phyloP scores from a whole-genome alignment of 2,329 filamentous ascomycete species.

The Colletotrichum trifolii region DNA sequence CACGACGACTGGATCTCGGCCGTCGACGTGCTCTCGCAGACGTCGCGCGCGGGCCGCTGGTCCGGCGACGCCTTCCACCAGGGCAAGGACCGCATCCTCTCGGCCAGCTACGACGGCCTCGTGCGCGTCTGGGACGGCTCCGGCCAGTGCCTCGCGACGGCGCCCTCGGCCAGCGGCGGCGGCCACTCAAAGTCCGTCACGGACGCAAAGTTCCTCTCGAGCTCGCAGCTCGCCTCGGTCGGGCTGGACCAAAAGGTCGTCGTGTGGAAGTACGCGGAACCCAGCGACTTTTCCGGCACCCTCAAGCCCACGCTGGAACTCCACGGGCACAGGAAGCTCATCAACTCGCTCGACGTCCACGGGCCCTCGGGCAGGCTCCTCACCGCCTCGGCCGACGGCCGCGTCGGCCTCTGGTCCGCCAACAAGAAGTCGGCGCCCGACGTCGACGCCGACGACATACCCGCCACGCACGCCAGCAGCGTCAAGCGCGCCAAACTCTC shows the following conservation, averaged over 20 bases:
- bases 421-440: constrained; percentile 80
- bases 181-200: constrained; percentile 84
- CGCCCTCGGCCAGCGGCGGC: constrained; percentile 71
- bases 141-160: constrained; percentile 84
- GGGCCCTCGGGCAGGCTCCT: constrained; percentile 80
- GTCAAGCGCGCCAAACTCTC: constrained; percentile 79
- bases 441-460: constrained; percentile 76
- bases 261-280: constrained; percentile 88
- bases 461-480: constrained; percentile 68
- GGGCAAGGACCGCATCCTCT: constrained; percentile 81
- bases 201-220: constrained; percentile 83
- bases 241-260: constrained; percentile 87
- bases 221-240: constrained; percentile 82
- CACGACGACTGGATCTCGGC: constrained; percentile 97
- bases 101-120: constrained; percentile 92
- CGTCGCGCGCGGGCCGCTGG: constrained; percentile 70
- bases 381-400: constrained; percentile 85
- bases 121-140: constrained; percentile 91
- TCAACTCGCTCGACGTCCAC: constrained; percentile 82
- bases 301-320: constrained; percentile 83
- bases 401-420: constrained; percentile 88
- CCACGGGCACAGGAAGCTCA: constrained; percentile 80
- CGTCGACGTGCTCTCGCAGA: constrained; percentile 81
- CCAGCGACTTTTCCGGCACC: constrained; percentile 67
- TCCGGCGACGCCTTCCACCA: constrained; percentile 58